Conservation (phyloP, 495 filamentous ascomycete species). For the Daldinia loculata region DNA sequence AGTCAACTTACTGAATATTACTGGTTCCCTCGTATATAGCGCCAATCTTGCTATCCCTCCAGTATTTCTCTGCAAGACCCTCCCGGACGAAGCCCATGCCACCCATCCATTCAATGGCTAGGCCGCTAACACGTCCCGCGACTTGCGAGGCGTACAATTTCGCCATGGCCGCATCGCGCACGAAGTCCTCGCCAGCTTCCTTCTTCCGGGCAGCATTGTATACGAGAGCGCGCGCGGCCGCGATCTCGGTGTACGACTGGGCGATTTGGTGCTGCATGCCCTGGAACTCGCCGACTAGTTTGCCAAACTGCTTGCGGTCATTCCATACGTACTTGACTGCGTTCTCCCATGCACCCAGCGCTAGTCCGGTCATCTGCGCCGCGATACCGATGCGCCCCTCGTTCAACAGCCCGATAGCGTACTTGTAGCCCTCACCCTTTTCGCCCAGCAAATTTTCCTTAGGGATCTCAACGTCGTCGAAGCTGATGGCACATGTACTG, state of each 20-base stretch:
- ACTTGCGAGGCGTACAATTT: conserved; percentile 96
- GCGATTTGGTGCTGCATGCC: conserved; percentile 99
- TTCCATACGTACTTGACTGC: conserved; percentile 94
- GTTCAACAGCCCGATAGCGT: conserved; percentile 94
- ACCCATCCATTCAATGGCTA: conserved; percentile 98
- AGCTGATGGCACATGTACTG: conserved; percentile 96
- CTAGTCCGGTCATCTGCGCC: conserved; percentile 98
- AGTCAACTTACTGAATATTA: conserved; percentile 63
- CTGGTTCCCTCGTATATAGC: conserved; percentile 96
- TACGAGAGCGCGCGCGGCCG: conserved; percentile 88
- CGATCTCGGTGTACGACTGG: conserved; percentile 93
- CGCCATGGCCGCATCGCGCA: conserved; percentile 96
- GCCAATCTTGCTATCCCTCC: conserved; percentile 97
- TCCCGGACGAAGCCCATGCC: conserved; percentile 97
- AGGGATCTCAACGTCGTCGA: conserved; percentile 94
- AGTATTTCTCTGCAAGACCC: conserved; percentile 98
- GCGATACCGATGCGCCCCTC: conserved; percentile 98
- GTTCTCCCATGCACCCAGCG: conserved; percentile 94
- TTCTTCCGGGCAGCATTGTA: conserved; percentile 98
- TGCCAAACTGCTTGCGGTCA: conserved; percentile 95
- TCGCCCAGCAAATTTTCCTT: conserved; percentile 87
- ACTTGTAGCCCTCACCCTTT: conserved; percentile 95
- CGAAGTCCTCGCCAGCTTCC: conserved; percentile 95
- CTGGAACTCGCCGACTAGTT: conserved; percentile 93
- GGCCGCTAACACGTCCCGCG: conserved; percentile 83